Percentiles rank a stretch among this genome's conserved stretches.
Evolutionary conservation across 352 stramenopile genomes (phyloP).

Genomic region (Salisapilia sapeloensis): DNA sequence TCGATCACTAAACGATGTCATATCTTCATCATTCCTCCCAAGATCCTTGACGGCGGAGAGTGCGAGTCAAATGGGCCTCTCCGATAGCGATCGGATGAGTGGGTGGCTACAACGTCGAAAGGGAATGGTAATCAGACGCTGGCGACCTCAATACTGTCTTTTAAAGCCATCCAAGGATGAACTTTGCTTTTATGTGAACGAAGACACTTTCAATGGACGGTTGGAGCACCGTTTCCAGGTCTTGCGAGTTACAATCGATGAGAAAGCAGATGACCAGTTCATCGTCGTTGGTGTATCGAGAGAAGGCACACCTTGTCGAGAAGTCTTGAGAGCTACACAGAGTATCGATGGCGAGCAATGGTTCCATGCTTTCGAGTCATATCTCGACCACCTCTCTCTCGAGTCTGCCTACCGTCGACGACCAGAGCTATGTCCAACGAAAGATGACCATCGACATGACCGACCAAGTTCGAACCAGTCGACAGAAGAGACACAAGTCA

Average conservation of each 20-base stretch:
- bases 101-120: constrained; percentile 38
- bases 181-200: constrained; percentile 30
- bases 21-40: too few species aligned
- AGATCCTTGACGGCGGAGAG: too few species aligned
- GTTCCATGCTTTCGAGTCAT: constrained; percentile 25
- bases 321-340: constrained; percentile 21
- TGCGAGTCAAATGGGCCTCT: too few species aligned
- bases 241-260: constrained; percentile 20
- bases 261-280: constrained; percentile 31
- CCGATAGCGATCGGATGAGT: too few species aligned
- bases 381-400: constrained; percentile 21
- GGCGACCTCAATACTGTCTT: constrained; percentile 35
- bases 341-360: constrained; percentile 19
- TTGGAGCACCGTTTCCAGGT: constrained; percentile 28
- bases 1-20: too few species aligned
- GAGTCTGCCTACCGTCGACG: constrained; percentile 15
- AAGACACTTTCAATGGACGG: constrained; percentile 31
- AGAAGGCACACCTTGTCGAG: constrained; percentile 19
- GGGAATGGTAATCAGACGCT: constrained; percentile 32
- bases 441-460: too few species aligned
- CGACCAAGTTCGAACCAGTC: too few species aligned
- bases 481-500: too few species aligned
- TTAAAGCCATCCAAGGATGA: constrained; percentile 31
- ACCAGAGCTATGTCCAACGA: constrained; percentile 21
- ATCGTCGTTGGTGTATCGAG: constrained; percentile 24